Evolutionary conservation across 306 rosid species (phyloP).

Genomic region (Rosa lucieae): DNA sequence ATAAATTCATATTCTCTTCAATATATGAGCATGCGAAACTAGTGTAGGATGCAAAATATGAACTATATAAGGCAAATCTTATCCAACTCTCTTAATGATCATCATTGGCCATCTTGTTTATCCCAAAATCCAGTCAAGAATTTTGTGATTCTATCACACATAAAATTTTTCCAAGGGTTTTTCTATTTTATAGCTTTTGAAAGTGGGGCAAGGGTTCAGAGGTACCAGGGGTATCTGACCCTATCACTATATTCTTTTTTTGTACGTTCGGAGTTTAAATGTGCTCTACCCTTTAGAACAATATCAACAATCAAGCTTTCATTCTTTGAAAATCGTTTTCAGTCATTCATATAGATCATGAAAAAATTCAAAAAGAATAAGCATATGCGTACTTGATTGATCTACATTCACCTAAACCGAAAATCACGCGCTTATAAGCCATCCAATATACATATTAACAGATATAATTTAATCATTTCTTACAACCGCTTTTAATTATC

Average conservation of each 20-base stretch:
- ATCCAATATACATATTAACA: not conserved
- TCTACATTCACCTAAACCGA: not conserved
- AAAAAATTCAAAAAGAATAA: not conserved
- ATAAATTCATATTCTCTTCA: not conserved
- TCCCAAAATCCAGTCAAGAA: not conserved
- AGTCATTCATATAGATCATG: not conserved
- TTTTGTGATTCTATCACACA: no score
- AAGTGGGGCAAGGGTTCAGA: not conserved
- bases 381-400: not conserved
- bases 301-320: not conserved
- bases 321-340: not conserved
- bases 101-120: not conserved
- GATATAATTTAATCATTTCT: not conserved
- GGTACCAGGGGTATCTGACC: not conserved
- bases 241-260: not conserved
- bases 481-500: not conserved
- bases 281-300: not conserved
- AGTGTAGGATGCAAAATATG: not conserved
- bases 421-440: not conserved
- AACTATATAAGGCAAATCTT: not conserved
- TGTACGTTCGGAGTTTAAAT: not conserved
- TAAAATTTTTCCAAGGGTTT: not conserved
- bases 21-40: not conserved
- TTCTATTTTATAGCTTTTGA: not conserved
- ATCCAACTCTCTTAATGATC: not conserved